Base-by-base conservation (phyloP, 108 stramenopile genomes). In the Cyclotella sp. region DNA sequence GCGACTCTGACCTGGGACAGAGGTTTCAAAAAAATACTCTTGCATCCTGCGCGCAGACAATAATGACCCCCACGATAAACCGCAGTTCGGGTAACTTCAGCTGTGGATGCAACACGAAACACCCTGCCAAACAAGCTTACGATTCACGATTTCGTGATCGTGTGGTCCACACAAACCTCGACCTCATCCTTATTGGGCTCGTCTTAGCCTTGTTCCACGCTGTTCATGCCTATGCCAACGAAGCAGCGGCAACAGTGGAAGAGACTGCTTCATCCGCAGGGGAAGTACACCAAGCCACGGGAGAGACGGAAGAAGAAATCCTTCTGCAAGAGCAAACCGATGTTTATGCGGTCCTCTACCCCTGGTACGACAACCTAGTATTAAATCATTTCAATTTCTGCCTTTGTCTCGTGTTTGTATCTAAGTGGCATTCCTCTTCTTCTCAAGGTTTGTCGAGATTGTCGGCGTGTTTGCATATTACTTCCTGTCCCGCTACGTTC, bases 381-480 rank as follows among this genome's bases (percentile, higher is more conserved):
- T 15, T 22, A 18, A 12, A n/a, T 14, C 39, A 3, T 62, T 8
- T 24, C 18, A 62, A 11, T 30, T 62, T 0, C 10, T 28, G 22
- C 21, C 53, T 58, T 21, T 18, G n/a, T 40, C 5, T n/a, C 5
- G 9, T 34, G 8, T 62, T 24, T 62, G 30, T 62, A 3, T 62
- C 39, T 41, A 21, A 21, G 10, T 58, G 22, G 3, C 13, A 27
- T 58, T 24, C 34, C 13, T 1, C 7, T 26, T 34, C 22, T 27
- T 22, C 57, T 58, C 22, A 19, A 75, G 77, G 69, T 78, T 78
- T 68, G 62, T 52, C 9, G 57, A 71, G 70, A 63, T 63, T 0
- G 64, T 69, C 21, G 61, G 66, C 29, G 62, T 78, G 9, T 70
- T 70, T 10, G 67, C 65, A 9, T 80, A 75, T 58, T 80, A 62